Base-by-base conservation (phyloP, 1,284 basidiomycete genomes). In the Trametes hirsuta region DNA sequence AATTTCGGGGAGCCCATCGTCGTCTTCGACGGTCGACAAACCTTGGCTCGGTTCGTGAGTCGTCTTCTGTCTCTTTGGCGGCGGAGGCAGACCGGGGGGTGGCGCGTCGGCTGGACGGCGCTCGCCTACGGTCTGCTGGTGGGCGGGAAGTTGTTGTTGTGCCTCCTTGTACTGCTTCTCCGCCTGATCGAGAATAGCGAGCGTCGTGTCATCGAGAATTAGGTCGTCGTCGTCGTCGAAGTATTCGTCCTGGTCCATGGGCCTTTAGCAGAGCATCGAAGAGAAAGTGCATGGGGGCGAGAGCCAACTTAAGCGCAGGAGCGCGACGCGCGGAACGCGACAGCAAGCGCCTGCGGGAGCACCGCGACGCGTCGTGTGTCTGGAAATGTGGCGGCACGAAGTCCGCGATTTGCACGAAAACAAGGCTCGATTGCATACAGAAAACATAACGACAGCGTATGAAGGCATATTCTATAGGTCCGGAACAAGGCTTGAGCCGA, bases 211-310 rank as follows among this genome's bases (percentile, higher is more conserved):
- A 69, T 91, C 88, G 46, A 91, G 73, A 34, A 84, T 78, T 65
- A 88, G 75, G 61, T 85, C 84, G 62, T 85, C 84, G 62, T 86
- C 84, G 62, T 86, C 85, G 72, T 87, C 85, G 66, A 84, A 82
- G 73, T 87, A 82, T 73, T 88, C 83, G 71, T 91, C 90, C 35
- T 81, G 81, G 66, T 81, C 74, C 88, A 89, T 90, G n/a, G 37
- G 52, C 48, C 25, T 22, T 42, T 40, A 52, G 44, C 18, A 22
- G 42, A 40, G 22, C 47, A 56, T 57, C 40, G 36, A 50, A 51
- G 52, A 54, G 34, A 56, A 50, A 34, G 53, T 21, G 36, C 50
- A 56, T 58, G 55, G 35, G 42, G 51, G 57, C 41, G 41, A 36
- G 46, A 34, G 42, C 9, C 35, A 45, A 46, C 30, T 30, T n/a